A percentile compares a stretch with the other conserved stretches of the same genome.
Conservation (phyloP, 2,329 filamentous ascomycete genomes). For the Neoscytalidium dimidiatum region DNA sequence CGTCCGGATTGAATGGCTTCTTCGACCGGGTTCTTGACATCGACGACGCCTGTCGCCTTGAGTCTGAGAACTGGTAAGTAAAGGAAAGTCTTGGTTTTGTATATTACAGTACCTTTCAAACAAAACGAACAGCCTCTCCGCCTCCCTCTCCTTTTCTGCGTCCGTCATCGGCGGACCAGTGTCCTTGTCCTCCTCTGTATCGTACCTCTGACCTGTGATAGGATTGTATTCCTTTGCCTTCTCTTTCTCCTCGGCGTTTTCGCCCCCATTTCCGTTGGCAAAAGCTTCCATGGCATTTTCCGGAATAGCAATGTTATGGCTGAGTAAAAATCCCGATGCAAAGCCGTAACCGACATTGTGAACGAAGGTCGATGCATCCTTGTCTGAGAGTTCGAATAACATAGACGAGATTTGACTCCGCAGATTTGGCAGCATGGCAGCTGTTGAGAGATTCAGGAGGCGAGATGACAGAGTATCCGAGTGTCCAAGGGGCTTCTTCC, state of each 20-base stretch:
- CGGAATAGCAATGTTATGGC: conserved; percentile 78
- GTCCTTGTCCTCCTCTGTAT: conserved; percentile 60
- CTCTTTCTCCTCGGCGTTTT: conserved; percentile 24
- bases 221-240: conserved; percentile 64
- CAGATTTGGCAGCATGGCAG: conserved; percentile 69
- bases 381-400: conserved; percentile 84
- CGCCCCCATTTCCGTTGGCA: conserved; percentile 29
- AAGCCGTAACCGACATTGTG: conserved; percentile 94
- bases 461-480: conserved; percentile 73
- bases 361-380: conserved; percentile 77
- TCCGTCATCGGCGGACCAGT: conserved; percentile 75
- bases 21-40: conserved; percentile 77
- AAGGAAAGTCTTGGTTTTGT: neutral
- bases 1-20: conserved; percentile 68
- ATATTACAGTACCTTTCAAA: conserved; percentile 70
- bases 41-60: conserved; percentile 72
- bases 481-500: conserved; percentile 74
- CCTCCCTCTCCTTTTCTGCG: conserved; percentile 90
- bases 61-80: conserved; percentile 47
- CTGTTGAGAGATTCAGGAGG: conserved; percentile 76
- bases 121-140: conserved; percentile 83
- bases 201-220: conserved; percentile 80
- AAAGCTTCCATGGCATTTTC: conserved; percentile 62
- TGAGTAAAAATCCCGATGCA: conserved; percentile 85
- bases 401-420: conserved; percentile 75